Percentiles rank a stretch among this genome's conserved stretches.
Conservation (phyloP, 106 monocot species). For the Acorus gramineus region DNA sequence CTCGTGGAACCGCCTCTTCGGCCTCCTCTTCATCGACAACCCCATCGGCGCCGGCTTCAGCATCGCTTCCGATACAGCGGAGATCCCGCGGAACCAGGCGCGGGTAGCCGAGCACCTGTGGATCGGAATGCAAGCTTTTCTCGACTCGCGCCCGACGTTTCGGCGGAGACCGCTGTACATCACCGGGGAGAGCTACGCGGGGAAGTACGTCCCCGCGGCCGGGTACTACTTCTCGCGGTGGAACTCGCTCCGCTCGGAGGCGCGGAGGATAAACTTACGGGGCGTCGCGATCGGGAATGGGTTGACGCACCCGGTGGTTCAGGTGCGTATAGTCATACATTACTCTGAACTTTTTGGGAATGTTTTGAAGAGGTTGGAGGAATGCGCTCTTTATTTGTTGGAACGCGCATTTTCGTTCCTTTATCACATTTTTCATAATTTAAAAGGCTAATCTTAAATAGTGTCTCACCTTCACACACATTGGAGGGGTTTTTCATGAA, state of each 20-base stretch:
- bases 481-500: too few relatives aligned
- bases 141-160: slow-evolving; percentile 32
- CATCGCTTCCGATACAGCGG: slow-evolving; percentile 21
- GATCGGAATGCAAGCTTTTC: slow-evolving; percentile 40
- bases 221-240: slow-evolving; percentile 35
- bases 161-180: slow-evolving; percentile 54
- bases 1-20: slow-evolving; percentile 80
- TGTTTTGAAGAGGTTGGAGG: too few relatives aligned
- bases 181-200: slow-evolving; percentile 91
- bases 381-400: too few relatives aligned
- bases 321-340: too few relatives aligned
- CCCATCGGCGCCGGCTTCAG: slow-evolving; percentile 81
- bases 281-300: slow-evolving; percentile 85
- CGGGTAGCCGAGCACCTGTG: slow-evolving; percentile 45
- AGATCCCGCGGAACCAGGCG: slow-evolving; percentile 52
- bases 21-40: slow-evolving; percentile 85
- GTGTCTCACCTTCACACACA: too few relatives aligned
- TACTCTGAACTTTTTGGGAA: too few relatives aligned
- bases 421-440: too few relatives aligned
- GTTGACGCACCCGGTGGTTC: slow-evolving; percentile 50
- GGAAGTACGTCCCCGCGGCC: slow-evolving; percentile 63
- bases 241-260: slow-evolving; percentile 14
- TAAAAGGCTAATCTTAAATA: too few relatives aligned
- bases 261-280: slow-evolving; percentile 31
- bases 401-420: too few relatives aligned